These are phyloP conservation scores for Adenanthera pavonina DNA, from an alignment of 306 rosid species.

Conservation along the genomic window DNA sequence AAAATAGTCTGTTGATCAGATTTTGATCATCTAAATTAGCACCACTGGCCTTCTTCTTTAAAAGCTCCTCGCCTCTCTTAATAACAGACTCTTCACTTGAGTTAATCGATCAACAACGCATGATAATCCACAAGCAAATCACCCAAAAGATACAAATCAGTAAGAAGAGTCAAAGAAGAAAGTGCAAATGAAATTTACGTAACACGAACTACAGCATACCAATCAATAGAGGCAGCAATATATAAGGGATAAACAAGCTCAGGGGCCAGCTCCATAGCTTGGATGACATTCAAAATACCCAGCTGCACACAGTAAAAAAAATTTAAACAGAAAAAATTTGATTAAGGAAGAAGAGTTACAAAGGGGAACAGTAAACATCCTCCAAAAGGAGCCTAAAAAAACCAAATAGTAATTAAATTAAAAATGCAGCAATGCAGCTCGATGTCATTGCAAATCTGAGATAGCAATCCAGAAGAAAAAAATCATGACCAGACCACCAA, in stretches of 20 bases:
- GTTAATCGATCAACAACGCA: conserved; percentile 53
- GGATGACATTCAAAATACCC: conserved; percentile 89
- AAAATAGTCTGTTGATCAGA: conserved; percentile 75
- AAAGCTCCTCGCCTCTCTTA: conserved; percentile 95
- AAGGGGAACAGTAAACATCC: neutral
- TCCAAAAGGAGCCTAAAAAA: neutral
- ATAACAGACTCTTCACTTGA: conserved; percentile 88
- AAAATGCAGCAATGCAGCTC: neutral
- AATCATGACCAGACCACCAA: neutral
- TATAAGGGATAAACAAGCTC: conserved; percentile 90
- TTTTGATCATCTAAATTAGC: conserved; percentile 80
- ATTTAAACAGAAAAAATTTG: neutral
- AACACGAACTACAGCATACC: conserved; percentile 55
- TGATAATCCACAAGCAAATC: conserved; percentile 45
- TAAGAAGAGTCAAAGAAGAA: conserved; percentile 28
- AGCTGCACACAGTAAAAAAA: conserved; percentile 65
- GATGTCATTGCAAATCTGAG: neutral
- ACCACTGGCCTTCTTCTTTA: conserved; percentile 87
- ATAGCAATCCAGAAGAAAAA: neutral
- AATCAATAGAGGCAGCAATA: conserved; percentile 76
- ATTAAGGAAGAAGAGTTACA: neutral
- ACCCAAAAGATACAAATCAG: conserved; percentile 39
- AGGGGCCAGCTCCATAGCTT: conserved; percentile 77
- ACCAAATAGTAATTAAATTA: neutral
- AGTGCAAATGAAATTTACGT: conserved; percentile 16